Evolutionary conservation across 2,329 filamentous ascomycete genomes (phyloP).

Genomic region (Metarhizium guizhouense): DNA sequence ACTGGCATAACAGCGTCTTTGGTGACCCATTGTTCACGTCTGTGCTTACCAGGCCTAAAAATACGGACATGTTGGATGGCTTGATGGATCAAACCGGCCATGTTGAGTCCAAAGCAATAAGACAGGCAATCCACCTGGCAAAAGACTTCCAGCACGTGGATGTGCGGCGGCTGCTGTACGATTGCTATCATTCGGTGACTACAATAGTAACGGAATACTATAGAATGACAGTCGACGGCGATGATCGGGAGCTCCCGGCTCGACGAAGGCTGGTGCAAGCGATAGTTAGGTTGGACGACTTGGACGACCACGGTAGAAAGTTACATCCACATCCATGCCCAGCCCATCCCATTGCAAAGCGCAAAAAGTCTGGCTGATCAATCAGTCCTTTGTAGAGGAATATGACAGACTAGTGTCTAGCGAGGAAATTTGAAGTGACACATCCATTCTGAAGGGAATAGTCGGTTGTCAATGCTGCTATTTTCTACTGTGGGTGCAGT

Average conservation of each 20-base stretch:
- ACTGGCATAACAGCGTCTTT: conserved; percentile 52
- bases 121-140: background rate
- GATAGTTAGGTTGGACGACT: conserved; percentile 34
- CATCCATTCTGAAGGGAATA: background rate
- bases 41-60: conserved; percentile 36
- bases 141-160: conserved; percentile 17
- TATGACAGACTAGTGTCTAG: background rate
- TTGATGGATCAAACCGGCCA: conserved; percentile 21
- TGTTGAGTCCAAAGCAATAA: background rate
- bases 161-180: conserved; percentile 45
- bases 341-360: conserved; percentile 37
- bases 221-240: conserved; percentile 38
- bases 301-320: conserved; percentile 21
- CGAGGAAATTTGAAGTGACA: background rate
- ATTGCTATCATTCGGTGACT: conserved; percentile 46
- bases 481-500: background rate
- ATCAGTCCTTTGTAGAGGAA: background rate
- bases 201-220: conserved; percentile 47
- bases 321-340: conserved; percentile 26
- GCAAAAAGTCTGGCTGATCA: conserved; percentile 21
- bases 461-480: background rate
- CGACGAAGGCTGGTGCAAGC: conserved; percentile 40
- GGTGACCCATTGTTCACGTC: conserved; percentile 49
- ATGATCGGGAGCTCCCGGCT: conserved; percentile 41
- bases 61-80: conserved; percentile 36